Evolutionary conservation across 345 rosid genomes (phyloP).

Genomic region (Heritiera littoralis): DNA sequence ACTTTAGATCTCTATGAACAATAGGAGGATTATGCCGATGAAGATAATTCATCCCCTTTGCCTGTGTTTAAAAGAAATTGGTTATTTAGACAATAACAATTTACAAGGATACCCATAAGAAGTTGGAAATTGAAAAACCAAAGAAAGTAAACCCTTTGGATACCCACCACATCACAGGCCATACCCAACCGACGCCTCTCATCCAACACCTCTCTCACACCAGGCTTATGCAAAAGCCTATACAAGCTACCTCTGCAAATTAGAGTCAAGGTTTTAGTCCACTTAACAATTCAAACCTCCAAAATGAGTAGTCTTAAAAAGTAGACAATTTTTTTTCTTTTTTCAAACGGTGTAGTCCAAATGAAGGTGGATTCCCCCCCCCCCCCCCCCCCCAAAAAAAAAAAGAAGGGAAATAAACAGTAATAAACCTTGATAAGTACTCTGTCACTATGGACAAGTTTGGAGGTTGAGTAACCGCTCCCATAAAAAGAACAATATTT

Average conservation of each 20-base stretch:
- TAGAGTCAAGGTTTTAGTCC: constrained; percentile 30
- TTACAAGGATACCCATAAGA: not conserved
- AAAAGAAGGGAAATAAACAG: not conserved
- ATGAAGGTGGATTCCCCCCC: not conserved
- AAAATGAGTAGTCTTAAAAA: not conserved
- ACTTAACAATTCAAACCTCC: constrained; percentile 11
- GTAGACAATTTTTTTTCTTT: not conserved
- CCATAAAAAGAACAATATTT: constrained; percentile 99
- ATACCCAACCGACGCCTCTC: constrained; percentile 90
- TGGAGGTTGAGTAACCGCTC: constrained; percentile 97
- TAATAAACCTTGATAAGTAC: constrained; percentile 82
- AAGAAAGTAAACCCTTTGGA: constrained; percentile 16
- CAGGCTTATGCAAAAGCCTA: constrained; percentile 87
- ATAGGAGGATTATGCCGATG: constrained; percentile 93
- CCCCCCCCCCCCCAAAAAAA: not conserved
- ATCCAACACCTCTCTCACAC: constrained; percentile 80
- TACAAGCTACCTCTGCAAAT: constrained; percentile 92
- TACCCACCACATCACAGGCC: constrained; percentile 97
- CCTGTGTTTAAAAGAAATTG: constrained; percentile 49
- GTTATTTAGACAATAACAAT: constrained; percentile 22
- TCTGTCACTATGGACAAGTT: constrained; percentile 98
- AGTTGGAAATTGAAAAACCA: not conserved
- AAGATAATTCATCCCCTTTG: constrained; percentile 99
- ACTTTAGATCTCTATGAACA: constrained; percentile 95
- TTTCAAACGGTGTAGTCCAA: not conserved